phyloP scores from a whole-genome alignment of 352 stramenopile species.

The Globisporangium emineosum region DNA sequence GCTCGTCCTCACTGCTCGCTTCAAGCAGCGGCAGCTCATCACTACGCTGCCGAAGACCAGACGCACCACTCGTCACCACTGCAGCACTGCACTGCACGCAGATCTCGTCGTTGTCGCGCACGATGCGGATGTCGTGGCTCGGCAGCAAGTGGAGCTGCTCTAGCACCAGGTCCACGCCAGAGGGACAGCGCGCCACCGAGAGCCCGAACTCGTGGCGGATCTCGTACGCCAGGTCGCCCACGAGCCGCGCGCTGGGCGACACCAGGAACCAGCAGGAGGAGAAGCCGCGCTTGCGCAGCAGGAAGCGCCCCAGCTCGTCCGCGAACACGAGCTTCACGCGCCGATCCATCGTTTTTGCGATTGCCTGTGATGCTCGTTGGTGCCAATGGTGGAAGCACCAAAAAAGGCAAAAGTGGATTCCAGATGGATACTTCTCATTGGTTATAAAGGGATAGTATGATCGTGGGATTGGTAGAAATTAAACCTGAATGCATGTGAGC shows the following conservation, averaged over 20 bases:
- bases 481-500: not conserved
- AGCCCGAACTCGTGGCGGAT: slow-evolving; percentile 61
- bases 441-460: not conserved
- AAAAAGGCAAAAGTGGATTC: no score
- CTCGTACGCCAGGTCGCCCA: slow-evolving; percentile 60
- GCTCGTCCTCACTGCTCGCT: slow-evolving; percentile 1
- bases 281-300: slow-evolving; percentile 49
- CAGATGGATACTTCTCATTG: not conserved
- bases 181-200: slow-evolving; percentile 28
- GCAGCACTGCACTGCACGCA: slow-evolving; percentile 38
- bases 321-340: slow-evolving; percentile 56
- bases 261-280: slow-evolving; percentile 68
- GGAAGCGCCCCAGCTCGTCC: slow-evolving; percentile 43
- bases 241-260: slow-evolving; percentile 34
- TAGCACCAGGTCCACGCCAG: slow-evolving; percentile 51
- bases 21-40: not conserved
- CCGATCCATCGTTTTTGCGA: slow-evolving; percentile 22
- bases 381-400: not conserved
- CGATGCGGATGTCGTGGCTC: slow-evolving; percentile 50
- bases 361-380: not conserved
- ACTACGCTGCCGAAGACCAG: not conserved
- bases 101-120: slow-evolving; percentile 65
- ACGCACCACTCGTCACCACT: not conserved
- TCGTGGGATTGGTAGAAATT: slow-evolving; percentile 4
- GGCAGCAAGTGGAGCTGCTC: slow-evolving; percentile 58